phyloP scores from a whole-genome alignment of 306 rosid genomes.

The Dryas alaskensis region DNA sequence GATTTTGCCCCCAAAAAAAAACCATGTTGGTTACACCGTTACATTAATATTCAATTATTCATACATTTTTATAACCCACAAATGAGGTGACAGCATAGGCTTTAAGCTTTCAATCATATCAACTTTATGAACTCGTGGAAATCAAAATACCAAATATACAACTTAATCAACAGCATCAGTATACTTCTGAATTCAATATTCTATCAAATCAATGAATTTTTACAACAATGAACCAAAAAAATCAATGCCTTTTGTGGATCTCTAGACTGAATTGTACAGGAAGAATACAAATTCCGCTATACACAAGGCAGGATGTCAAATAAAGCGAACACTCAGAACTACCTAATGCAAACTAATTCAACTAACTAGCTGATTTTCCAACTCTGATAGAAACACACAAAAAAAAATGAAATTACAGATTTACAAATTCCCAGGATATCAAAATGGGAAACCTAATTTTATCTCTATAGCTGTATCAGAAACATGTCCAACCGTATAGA shows the following conservation, averaged over 20 bases:
- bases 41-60: too few species aligned
- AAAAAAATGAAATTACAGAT: slow-evolving; percentile 11
- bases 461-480: slow-evolving; percentile 17
- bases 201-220: neutral
- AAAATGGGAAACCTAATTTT: slow-evolving; percentile 21
- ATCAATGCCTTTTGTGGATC: neutral
- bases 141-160: too few species aligned
- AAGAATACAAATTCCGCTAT: slow-evolving; percentile 41
- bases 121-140: neutral
- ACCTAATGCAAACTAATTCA: slow-evolving; percentile 27
- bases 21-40: too few species aligned
- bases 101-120: neutral
- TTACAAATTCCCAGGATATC: slow-evolving; percentile 37
- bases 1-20: neutral
- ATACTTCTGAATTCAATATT: neutral
- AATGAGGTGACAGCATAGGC: neutral
- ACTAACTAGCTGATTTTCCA: slow-evolving; percentile 11
- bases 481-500: slow-evolving; percentile 19
- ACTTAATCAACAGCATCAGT: neutral
- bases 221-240: neutral
- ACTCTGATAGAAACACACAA: neutral
- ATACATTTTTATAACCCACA: neutral
- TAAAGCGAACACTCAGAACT: slow-evolving; percentile 11
- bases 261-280: slow-evolving; percentile 29
- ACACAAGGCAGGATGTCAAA: slow-evolving; percentile 38